Base-by-base conservation (phyloP, 2,329 filamentous ascomycete genomes). In the Emmonsiellopsis sp. region DNA sequence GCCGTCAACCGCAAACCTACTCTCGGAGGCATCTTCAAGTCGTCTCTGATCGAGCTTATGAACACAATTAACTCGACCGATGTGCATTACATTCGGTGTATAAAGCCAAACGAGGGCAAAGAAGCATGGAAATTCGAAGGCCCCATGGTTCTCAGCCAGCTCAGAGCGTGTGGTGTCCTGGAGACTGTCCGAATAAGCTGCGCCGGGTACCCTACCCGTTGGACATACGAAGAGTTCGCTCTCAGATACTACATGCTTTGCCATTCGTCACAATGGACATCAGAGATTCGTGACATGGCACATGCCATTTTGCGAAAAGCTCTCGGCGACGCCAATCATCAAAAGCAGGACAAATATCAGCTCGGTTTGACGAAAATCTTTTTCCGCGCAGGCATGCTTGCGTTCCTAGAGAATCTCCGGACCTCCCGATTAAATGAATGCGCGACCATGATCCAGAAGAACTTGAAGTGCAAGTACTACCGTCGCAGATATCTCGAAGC, bases 171-270 rank as follows among this genome's bases (percentile, higher is more conserved):
- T 74, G 93, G 93, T 91, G 94, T 98, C 38, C 81, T 98, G 55
- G 93, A 98, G 74, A 98, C 93, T 3, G 93, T 98, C 54, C 85
- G 93, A 67, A 98, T 98, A 72, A 95, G 90, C 74, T 94, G 88
- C 68, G 93, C 93, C 59, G 93, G 93, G 57, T 98, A 98, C 67
- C 93, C 93, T 13, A 97, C 93, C 45, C 81, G 93, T 68, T 98
- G 93, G 94, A 97, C 93, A 0, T 98, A 96, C 67, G 93, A 98
- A 67, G 93, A 98, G 68, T 98, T 98, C 70, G 93, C 93, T 15
- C 77, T 96, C 55, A 84, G 93, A 57, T 98, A 98, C 76, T 98
- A 98, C 76, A 96, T 98, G 89, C 78, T 98, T 58, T 89, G 95
- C 47, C 89, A 85, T 50, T 97, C 93, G 3, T 79, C 79, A 15